Base-by-base conservation (phyloP, 148 eudicot genomes). In the Cornus florida region DNA sequence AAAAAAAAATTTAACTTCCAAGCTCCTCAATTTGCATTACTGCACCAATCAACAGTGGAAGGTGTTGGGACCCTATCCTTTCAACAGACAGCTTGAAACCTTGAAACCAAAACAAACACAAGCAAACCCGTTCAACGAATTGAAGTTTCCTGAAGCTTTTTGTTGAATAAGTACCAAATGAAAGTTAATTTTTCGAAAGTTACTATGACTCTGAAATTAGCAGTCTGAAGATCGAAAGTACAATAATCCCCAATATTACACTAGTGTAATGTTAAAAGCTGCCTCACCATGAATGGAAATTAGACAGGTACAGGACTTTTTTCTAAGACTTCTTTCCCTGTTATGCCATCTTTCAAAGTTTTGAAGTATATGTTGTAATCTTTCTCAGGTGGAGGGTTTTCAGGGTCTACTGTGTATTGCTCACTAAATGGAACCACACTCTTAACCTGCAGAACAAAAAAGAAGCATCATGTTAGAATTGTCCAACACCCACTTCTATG, bases 341-440 rank as follows among this genome's bases (percentile, higher is more conserved):
- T 93, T 28, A 96, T 86, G 78, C 97, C 97, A 48, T 91, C 95
- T 87, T 96, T 92, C 81, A 96, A 76, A 41, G 85, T 89, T 83
- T 86, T 89, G 91, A 96, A 96, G 84, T 89, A 96, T 17, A 83
- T 83, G 43, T 91, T 82, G 60, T 96, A 96, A 77, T 96, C 97
- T 89, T 94, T 96, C 88, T 92, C 97, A n/a, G 97, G 93, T 48
- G 98, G 98, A 57, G 95, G 99, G 85, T 92, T 96, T 82, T 87
- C 87, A 72, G 98, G 97, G 82, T 96, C 99, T 68, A 96, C 89
- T 31, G 88, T 91, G 78, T 86, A 96, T 43, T 90, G 94, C 79
- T 96, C 95, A 69, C 94, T 94, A 80, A 96, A 93, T 20, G 99
- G 98, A 69, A 96, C 72, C 13, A 87, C 92, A 82, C 98, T 91